These are phyloP conservation scores for Crucibulum laeve DNA, from an alignment of 768 basidiomycete species.

Conservation along the genomic window DNA sequence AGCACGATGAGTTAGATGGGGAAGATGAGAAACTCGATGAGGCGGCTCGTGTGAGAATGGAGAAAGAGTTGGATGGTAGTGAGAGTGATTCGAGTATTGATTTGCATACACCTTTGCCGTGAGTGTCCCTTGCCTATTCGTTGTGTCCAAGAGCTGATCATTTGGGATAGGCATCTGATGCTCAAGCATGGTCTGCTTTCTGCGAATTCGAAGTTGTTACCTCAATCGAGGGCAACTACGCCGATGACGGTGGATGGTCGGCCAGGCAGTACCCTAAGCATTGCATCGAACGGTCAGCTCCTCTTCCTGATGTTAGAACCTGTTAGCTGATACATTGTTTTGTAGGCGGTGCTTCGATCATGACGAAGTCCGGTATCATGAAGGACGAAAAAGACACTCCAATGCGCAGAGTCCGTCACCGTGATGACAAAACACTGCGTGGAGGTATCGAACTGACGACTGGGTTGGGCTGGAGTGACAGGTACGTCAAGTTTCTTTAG, in stretches of 20 bases:
- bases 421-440: constrained; percentile 51
- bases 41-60: no score
- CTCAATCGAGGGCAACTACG: constrained; percentile 19
- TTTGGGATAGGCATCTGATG: constrained; percentile 51
- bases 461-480: constrained; percentile 73
- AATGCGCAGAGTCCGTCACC: constrained; percentile 51
- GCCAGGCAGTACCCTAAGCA: constrained; percentile 29
- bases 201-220: constrained; percentile 58
- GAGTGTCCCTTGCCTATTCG: constrained; percentile 23
- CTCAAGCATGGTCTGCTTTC: constrained; percentile 63
- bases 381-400: constrained; percentile 60
- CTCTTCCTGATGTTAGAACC: neutral
- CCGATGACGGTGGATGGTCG: constrained; percentile 18
- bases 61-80: constrained; percentile 13
- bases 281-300: constrained; percentile 27
- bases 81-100: constrained; percentile 56
- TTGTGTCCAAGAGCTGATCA: constrained; percentile 1
- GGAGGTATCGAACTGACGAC: constrained; percentile 71
- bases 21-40: constrained; percentile 11
- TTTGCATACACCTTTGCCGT: constrained; percentile 68
- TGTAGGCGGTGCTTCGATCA: constrained; percentile 16
- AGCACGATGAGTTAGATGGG: constrained; percentile 3
- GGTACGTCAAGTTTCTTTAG: constrained; percentile 32
- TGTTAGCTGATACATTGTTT: neutral
- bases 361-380: constrained; percentile 33